Conservation (phyloP, 2,329 filamentous ascomycete genomes). For the Sclerotinia subarctica region DNA sequence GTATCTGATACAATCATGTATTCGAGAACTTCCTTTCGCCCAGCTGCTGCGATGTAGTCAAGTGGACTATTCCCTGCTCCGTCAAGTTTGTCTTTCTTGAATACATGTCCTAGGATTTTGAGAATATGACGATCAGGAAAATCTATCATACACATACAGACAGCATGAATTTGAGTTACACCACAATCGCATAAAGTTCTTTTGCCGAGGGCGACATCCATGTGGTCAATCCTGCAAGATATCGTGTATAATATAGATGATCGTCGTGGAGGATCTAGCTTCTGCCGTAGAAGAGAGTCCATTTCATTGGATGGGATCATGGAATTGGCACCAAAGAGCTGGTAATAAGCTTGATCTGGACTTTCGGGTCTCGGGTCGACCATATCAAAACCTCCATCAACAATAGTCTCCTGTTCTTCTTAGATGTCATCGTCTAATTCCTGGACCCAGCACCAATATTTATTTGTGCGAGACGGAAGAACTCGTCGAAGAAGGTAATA, state of each 20-base stretch:
- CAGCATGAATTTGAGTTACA: constrained; percentile 16
- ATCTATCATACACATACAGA: constrained; percentile 16
- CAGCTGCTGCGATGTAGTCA: constrained; percentile 19
- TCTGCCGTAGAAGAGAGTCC: neutral
- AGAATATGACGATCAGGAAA: constrained; percentile 13
- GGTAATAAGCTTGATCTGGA: constrained; percentile 18
- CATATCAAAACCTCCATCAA: neutral
- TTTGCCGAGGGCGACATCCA: constrained; percentile 5
- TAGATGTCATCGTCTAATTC: neutral
- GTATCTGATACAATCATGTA: constrained; percentile 14
- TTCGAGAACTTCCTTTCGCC: constrained; percentile 12
- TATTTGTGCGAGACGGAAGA: constrained; percentile 1
- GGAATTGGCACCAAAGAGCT: constrained; percentile 17
- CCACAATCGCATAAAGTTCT: constrained; percentile 11
- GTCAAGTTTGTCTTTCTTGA: constrained; percentile 8
- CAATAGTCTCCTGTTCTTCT: neutral
- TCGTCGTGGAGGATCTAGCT: constrained; percentile 1
- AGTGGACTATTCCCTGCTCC: constrained; percentile 19
- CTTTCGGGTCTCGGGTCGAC: neutral
- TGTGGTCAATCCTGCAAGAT: constrained; percentile 14
- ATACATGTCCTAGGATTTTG: neutral
- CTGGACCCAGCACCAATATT: too few species aligned
- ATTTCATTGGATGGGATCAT: constrained; percentile 16
- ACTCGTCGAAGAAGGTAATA: neutral
- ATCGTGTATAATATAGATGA: constrained; percentile 16